These are phyloP conservation scores for Globisporangium viniferum DNA, from an alignment of 352 stramenopile species.

Conservation along the genomic window DNA sequence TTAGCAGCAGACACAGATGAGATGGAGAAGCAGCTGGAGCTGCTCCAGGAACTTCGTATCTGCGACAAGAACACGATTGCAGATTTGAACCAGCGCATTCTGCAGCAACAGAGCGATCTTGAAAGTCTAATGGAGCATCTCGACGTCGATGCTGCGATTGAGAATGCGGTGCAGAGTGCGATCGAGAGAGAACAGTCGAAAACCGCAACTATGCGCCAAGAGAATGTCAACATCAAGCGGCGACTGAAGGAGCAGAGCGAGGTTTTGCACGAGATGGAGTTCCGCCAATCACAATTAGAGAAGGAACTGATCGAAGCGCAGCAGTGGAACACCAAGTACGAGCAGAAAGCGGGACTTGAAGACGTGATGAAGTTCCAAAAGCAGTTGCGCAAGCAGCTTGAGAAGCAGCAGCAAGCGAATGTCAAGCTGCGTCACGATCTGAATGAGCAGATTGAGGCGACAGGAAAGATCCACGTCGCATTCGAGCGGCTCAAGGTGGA, in stretches of 20 bases:
- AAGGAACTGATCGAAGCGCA: constrained; percentile 53
- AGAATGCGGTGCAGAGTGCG: constrained; percentile 33
- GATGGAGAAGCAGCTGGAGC: constrained; percentile 53
- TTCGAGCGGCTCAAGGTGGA: constrained; percentile 67
- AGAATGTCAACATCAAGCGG: constrained; percentile 39
- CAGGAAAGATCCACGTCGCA: constrained; percentile 44
- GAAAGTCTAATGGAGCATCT: constrained; percentile 56
- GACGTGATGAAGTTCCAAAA: constrained; percentile 76
- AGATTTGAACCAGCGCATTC: constrained; percentile 51
- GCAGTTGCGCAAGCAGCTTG: constrained; percentile 60
- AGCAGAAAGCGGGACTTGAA: constrained; percentile 57
- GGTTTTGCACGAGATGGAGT: constrained; percentile 52
- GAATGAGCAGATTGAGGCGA: constrained; percentile 59
- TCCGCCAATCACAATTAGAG: constrained; percentile 53
- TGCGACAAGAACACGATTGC: constrained; percentile 57
- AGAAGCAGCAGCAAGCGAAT: constrained; percentile 57
- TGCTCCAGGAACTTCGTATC: constrained; percentile 67
- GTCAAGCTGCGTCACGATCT: constrained; percentile 54
- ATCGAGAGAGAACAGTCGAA: constrained; percentile 31
- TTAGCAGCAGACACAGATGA: constrained; percentile 26
- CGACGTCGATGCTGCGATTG: constrained; percentile 30
- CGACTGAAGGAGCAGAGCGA: constrained; percentile 49
- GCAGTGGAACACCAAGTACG: constrained; percentile 68
- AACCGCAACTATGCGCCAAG: constrained; percentile 22
- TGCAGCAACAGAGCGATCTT: constrained; percentile 58